A percentile compares a stretch with the other conserved stretches of the same genome.
phyloP scores from a whole-genome alignment of 768 basidiomycete species.

The Mycena epipterygia region DNA sequence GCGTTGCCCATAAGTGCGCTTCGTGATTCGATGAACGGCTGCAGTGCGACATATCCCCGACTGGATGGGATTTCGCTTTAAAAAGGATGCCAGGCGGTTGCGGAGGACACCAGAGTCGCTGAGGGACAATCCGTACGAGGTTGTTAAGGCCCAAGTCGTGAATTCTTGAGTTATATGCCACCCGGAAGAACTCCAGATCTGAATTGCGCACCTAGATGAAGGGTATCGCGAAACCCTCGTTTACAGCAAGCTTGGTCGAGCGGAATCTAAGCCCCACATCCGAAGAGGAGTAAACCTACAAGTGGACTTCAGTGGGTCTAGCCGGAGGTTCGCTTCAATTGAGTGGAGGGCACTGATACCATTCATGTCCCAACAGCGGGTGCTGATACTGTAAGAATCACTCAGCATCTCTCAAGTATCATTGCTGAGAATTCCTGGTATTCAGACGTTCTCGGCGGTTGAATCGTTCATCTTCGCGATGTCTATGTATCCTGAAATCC shows the following conservation, averaged over 20 bases:
- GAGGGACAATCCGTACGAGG: slow-evolving; percentile 2
- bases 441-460: slow-evolving; percentile 37
- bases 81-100: slow-evolving; percentile 1
- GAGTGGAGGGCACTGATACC: not conserved
- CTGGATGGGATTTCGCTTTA: slow-evolving; percentile 9
- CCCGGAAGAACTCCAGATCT: not conserved
- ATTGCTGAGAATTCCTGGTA: not conserved
- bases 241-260: not conserved
- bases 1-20: slow-evolving; percentile 2
- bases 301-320: not conserved
- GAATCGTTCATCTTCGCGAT: slow-evolving; percentile 37
- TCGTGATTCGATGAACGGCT: not conserved
- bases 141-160: not conserved
- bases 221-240: slow-evolving; percentile 11
- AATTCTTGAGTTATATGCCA: not conserved
- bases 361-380: not conserved
- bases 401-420: too few relatives aligned
- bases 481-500: slow-evolving; percentile 35
- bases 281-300: slow-evolving; percentile 1
- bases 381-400: not conserved
- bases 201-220: too few relatives aligned
- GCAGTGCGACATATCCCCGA: slow-evolving; percentile 14
- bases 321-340: not conserved
- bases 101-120: not conserved
- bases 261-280: not conserved